Evolutionary conservation across 192 early-diverging fungal genomes (phyloP).

Genomic region (Backusella psychrophila): DNA sequence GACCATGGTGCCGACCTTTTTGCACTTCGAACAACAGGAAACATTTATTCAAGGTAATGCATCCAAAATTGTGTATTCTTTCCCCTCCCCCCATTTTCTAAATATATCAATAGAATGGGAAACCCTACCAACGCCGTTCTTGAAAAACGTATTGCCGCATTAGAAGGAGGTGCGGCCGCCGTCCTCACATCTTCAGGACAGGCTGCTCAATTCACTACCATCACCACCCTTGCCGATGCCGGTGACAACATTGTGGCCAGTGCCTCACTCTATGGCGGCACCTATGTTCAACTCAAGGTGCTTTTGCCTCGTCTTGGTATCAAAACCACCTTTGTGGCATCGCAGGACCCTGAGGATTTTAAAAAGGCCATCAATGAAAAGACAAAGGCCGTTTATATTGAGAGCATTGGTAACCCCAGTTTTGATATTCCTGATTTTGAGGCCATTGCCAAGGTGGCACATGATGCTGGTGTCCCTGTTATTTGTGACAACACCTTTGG

Average conservation of each 20-base stretch:
- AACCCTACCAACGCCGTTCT: conserved; percentile 89
- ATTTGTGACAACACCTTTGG: conserved; percentile 97
- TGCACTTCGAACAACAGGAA: conserved; percentile 64
- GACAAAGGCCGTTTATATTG: conserved; percentile 90
- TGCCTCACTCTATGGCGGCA: conserved; percentile 74
- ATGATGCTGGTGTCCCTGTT: conserved; percentile 80
- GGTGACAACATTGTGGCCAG: conserved; percentile 92
- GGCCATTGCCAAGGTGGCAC: conserved; percentile 76
- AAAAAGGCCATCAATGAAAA: conserved; percentile 76
- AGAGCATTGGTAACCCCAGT: conserved; percentile 89
- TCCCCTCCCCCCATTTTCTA: background rate
- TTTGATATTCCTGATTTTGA: conserved; percentile 88
- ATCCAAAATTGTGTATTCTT: background rate
- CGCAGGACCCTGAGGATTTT: conserved; percentile 74
- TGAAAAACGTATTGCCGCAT: conserved; percentile 87
- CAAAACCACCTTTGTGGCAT: conserved; percentile 69
- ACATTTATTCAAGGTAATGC: conserved; percentile 78
- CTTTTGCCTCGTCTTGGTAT: conserved; percentile 82
- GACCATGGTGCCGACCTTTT: conserved; percentile 82
- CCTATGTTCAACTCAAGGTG: conserved; percentile 86
- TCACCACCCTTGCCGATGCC: conserved; percentile 68
- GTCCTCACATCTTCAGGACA: conserved; percentile 47
- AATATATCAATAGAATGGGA: conserved; percentile 14
- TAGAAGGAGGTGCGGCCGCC: conserved; percentile 81
- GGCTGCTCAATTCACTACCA: conserved; percentile 79